Evolutionary conservation across 1,139 yeast species (phyloP), one percentile per base, ranked within the genome.

Genomic region (Zygosaccharomyces sapae): DNA sequence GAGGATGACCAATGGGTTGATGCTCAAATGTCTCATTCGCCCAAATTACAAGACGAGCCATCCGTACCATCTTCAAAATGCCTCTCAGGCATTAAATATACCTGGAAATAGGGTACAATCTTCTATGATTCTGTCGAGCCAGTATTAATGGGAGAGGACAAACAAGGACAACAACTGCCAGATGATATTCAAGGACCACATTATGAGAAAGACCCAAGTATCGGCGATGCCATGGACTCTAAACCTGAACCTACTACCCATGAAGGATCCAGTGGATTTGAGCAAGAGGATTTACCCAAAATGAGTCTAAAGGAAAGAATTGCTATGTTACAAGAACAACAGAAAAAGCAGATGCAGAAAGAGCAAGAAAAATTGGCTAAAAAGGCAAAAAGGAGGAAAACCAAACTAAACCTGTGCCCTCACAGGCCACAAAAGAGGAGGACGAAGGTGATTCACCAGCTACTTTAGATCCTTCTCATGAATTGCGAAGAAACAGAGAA

Each of bases 261-360:
- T 24, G 52, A 45, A 25, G 52, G 43, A 22, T 49, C 49, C 7
- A 38, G 58, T 22, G 56, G 54, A 8, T 53, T 57, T 10, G 66
- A 61, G 31, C 68, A 67, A 12, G 76, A 72, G 50, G 81, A 77
- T 48, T 74, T 71, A 4, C 96, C 96, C 9, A 83, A 85, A 56
- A 69, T 89, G 70, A 83, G 95, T 48, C 73, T 92, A 61, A 86
- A 86, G 62, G 97, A 92, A 56, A 77, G 97, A 55, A 87, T 90
- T 62, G 87, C 87, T 8, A 63, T 87, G 61, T 72, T 92, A 46
- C 96, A 90, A 63, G 79, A 86, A 61, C 82, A 82, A 50, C 96
- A 87, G 63, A 78, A 79, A 48, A 88, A 86, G 59, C 95, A 87
- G 60, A 87, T 85, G 4, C 90, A 85, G 56, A 76, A 86, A 44